Evolutionary conservation across 345 rosid species (phyloP).

Genomic region (Heritiera fomes): DNA sequence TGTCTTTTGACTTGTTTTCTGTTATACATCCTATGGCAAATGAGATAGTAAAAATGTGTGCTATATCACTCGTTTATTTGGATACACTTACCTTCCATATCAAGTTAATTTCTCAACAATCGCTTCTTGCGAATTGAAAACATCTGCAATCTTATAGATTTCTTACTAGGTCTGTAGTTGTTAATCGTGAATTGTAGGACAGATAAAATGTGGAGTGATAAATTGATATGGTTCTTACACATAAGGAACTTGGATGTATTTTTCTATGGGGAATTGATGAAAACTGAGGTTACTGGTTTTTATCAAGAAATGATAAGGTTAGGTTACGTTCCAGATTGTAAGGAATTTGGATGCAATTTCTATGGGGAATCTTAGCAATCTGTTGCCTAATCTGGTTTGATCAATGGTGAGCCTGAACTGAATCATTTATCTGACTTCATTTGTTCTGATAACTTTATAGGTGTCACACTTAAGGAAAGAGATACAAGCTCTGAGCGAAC

Average conservation of each 20-base stretch:
- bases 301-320: background rate
- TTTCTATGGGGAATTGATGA: background rate
- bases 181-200: background rate
- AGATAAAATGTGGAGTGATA: background rate
- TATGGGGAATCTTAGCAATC: background rate
- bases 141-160: background rate
- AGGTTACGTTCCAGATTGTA: background rate
- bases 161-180: constrained; percentile 6
- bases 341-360: constrained; percentile 4
- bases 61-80: background rate
- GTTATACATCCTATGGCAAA: background rate
- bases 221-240: background rate
- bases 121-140: background rate
- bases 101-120: no score
- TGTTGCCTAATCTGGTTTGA: background rate
- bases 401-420: background rate
- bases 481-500: constrained; percentile 49
- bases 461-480: constrained; percentile 66
- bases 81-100: background rate
- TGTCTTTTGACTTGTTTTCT: background rate
- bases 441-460: constrained; percentile 39
- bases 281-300: background rate
- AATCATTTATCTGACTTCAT: constrained; percentile 13
- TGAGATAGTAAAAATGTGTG: background rate
- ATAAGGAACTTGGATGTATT: background rate